Conservation (phyloP, 2,329 filamentous ascomycete genomes). For the Reticulascus tulasneorum region DNA sequence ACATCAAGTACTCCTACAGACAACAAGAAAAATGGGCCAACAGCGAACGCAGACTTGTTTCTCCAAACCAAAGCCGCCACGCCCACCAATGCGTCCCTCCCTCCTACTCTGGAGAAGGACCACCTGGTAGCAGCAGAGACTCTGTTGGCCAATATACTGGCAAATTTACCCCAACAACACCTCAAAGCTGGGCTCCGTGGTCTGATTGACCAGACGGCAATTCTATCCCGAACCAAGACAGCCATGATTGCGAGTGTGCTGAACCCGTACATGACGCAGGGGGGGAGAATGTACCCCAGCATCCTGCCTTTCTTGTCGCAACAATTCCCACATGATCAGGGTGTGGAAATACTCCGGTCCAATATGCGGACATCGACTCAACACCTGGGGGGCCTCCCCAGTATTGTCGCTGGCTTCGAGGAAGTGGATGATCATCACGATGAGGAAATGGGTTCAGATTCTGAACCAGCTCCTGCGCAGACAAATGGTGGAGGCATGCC, state of each 20-base stretch:
- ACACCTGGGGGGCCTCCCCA: background rate
- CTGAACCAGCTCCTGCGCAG: too few relatives aligned
- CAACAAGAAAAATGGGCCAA: conserved; percentile 34
- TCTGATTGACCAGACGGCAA: conserved; percentile 75
- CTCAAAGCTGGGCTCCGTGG: conserved; percentile 69
- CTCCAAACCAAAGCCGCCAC: conserved; percentile 42
- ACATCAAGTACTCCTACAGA: conserved; percentile 21
- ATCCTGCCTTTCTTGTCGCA: conserved; percentile 76
- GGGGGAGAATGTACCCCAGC: conserved; percentile 63
- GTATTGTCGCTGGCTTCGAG: conserved; percentile 22
- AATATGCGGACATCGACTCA: conserved; percentile 44
- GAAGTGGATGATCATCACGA: conserved; percentile 32
- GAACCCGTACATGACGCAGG: conserved; percentile 65
- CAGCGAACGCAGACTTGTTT: conserved; percentile 70
- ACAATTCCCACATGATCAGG: conserved; percentile 57
- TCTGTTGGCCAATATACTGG: conserved; percentile 62
- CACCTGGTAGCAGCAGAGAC: conserved; percentile 53
- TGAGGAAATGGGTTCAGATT: conserved; percentile 31
- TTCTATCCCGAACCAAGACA: conserved; percentile 63
- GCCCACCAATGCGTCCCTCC: conserved; percentile 26
- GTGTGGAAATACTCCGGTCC: conserved; percentile 67
- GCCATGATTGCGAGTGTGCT: conserved; percentile 80
- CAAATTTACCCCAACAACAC: conserved; percentile 59
- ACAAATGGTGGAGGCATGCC: background rate
- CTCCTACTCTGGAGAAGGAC: conserved; percentile 35